Percentiles rank a stretch among this genome's conserved stretches.
Evolutionary conservation across 768 basidiomycete genomes (phyloP).

Genomic region (Brasilioporus rufonigricans): DNA sequence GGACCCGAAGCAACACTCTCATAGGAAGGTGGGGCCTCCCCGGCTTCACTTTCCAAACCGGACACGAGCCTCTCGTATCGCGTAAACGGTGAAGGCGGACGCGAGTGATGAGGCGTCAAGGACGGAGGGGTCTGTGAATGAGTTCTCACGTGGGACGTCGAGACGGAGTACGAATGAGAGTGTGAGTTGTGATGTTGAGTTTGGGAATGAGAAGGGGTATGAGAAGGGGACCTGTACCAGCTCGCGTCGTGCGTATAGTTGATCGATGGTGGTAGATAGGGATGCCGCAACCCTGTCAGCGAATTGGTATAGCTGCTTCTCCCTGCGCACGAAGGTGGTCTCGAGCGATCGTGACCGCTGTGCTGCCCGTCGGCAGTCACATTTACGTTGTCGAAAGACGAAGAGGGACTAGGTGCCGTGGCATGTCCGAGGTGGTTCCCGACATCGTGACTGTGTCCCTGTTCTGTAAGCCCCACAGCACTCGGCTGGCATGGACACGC

Average conservation of each 20-base stretch:
- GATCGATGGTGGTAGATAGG: neutral
- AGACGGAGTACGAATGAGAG: neutral
- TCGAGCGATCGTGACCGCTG: neutral
- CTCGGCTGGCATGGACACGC: slow-evolving; percentile 45
- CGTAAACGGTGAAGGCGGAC: slow-evolving; percentile 26
- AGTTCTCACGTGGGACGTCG: neutral
- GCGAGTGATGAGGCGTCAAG: slow-evolving; percentile 9
- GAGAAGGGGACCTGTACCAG: neutral
- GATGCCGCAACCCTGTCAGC: neutral
- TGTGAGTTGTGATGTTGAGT: neutral
- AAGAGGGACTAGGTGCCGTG: slow-evolving; percentile 30
- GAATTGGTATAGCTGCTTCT: neutral
- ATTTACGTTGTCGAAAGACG: slow-evolving; percentile 27
- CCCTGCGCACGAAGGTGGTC: neutral
- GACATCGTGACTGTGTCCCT: neutral
- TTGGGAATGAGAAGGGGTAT: neutral
- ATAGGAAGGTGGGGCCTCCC: slow-evolving; percentile 77
- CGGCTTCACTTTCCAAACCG: slow-evolving; percentile 79
- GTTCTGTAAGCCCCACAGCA: neutral
- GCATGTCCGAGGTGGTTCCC: slow-evolving; percentile 24
- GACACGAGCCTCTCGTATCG: slow-evolving; percentile 82
- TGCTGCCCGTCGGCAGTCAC: neutral
- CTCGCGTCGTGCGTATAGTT: neutral
- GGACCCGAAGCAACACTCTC: slow-evolving; percentile 21
- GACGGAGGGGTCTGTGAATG: neutral